A percentile compares a stretch with the other conserved stretches of the same genome.
Evolutionary conservation across 352 stramenopile species (phyloP).

Genomic region (Globisporangium megalacanthum): DNA sequence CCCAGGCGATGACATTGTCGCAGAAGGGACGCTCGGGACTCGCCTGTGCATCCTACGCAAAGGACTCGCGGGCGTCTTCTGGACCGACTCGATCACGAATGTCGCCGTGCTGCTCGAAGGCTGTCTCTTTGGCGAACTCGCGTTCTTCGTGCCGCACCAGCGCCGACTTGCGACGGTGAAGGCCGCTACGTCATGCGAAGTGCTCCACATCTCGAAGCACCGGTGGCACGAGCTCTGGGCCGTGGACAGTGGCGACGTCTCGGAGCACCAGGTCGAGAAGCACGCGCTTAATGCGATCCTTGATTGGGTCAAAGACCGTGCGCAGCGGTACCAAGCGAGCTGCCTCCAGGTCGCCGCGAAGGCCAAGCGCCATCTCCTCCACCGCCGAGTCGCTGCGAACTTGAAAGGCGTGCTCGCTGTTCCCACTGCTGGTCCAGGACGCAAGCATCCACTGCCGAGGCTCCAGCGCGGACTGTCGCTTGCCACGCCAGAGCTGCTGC

Average conservation of each 20-base stretch:
- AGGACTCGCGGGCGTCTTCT: conserved; percentile 49
- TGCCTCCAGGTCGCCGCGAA: conserved; percentile 37
- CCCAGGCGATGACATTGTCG: conserved; percentile 54
- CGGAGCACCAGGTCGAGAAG: conserved; percentile 42
- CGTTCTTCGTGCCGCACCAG: conserved; percentile 57
- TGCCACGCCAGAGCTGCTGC: conserved; percentile 26
- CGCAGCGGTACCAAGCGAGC: conserved; percentile 34
- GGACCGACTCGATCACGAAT: conserved; percentile 40
- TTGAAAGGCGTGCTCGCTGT: conserved; percentile 22
- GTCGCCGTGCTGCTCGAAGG: conserved; percentile 54
- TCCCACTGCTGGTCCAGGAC: neutral
- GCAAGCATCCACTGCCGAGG: neutral
- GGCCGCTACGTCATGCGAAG: conserved; percentile 52
- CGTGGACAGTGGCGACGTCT: conserved; percentile 15
- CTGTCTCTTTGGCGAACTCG: conserved; percentile 63
- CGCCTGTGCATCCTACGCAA: conserved; percentile 54
- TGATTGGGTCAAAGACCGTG: conserved; percentile 41
- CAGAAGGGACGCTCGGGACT: conserved; percentile 49
- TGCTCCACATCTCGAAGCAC: conserved; percentile 55
- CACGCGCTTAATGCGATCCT: conserved; percentile 54
- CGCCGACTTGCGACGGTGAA: conserved; percentile 57
- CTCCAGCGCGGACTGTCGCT: conserved; percentile 11
- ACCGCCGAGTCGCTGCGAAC: conserved; percentile 24
- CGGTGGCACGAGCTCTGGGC: conserved; percentile 63
- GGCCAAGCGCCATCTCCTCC: conserved; percentile 24